phyloP scores from a whole-genome alignment of 176 grass and related monocot genomes.

The Typha latifolia region DNA sequence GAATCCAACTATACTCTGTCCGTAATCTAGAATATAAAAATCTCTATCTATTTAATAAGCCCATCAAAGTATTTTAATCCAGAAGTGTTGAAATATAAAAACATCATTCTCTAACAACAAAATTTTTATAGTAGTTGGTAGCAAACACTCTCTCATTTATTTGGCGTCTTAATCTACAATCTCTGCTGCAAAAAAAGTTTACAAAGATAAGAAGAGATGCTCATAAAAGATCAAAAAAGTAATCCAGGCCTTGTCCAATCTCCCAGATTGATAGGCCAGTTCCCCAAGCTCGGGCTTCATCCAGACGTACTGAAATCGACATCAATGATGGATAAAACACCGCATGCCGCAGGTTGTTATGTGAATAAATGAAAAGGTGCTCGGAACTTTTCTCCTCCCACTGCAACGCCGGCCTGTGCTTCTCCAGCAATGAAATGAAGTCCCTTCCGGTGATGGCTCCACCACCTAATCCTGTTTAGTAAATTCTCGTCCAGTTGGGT shows the following conservation, averaged over 20 bases:
- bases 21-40: too few species aligned
- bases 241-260: constrained; percentile 88
- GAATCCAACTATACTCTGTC: too few species aligned
- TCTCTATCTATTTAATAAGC: too few species aligned
- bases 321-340: constrained; percentile 77
- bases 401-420: constrained; percentile 58
- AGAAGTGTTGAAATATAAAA: too few species aligned
- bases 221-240: constrained; percentile 84
- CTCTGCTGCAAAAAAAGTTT: neutral
- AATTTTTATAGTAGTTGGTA: too few species aligned
- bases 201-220: neutral
- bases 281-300: constrained; percentile 61
- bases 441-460: constrained; percentile 64
- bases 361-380: constrained; percentile 67
- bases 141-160: too few species aligned
- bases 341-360: constrained; percentile 54
- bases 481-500: neutral
- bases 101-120: too few species aligned
- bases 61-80: too few species aligned
- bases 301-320: constrained; percentile 63
- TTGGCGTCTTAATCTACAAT: neutral
- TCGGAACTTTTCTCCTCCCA: constrained; percentile 81
- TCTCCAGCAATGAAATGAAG: constrained; percentile 57
- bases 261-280: constrained; percentile 81
- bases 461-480: constrained; percentile 47